These are phyloP conservation scores for Diutina scorzettiae DNA, from an alignment of 1,139 yeast species.

Conservation along the genomic window DNA sequence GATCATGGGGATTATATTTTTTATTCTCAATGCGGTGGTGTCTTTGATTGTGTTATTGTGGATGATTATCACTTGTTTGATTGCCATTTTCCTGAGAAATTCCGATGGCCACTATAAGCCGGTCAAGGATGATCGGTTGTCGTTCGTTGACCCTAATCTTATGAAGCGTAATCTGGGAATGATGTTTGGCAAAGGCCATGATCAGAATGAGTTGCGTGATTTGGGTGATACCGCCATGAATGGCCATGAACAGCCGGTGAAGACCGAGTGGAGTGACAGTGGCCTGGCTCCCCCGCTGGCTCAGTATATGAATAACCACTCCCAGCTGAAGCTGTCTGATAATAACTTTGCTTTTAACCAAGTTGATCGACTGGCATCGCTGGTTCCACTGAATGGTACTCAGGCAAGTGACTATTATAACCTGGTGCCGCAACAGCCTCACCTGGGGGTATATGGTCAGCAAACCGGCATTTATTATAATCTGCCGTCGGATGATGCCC, in stretches of 20 bases:
- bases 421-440: neutral
- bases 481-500: neutral
- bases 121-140: conserved; percentile 91
- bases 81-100: conserved; percentile 76
- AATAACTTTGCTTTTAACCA: neutral
- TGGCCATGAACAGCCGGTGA: conserved; percentile 39
- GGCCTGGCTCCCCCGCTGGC: neutral
- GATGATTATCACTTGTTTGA: conserved; percentile 13
- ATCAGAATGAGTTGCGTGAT: conserved; percentile 66
- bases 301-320: neutral
- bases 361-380: neutral
- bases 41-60: neutral
- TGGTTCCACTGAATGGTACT: neutral
- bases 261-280: neutral
- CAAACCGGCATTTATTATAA: neutral
- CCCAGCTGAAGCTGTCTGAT: neutral
- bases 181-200: conserved; percentile 22
- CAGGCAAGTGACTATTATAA: neutral
- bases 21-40: conserved; percentile 24
- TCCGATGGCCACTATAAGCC: conserved; percentile 98
- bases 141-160: conserved; percentile 58
- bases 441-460: neutral
- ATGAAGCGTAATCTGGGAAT: conserved; percentile 11
- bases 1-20: conserved; percentile 86
- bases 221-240: conserved; percentile 83